Evolutionary conservation across 257 asterid genomes (phyloP).

Genomic region (Solanum chilense): DNA sequence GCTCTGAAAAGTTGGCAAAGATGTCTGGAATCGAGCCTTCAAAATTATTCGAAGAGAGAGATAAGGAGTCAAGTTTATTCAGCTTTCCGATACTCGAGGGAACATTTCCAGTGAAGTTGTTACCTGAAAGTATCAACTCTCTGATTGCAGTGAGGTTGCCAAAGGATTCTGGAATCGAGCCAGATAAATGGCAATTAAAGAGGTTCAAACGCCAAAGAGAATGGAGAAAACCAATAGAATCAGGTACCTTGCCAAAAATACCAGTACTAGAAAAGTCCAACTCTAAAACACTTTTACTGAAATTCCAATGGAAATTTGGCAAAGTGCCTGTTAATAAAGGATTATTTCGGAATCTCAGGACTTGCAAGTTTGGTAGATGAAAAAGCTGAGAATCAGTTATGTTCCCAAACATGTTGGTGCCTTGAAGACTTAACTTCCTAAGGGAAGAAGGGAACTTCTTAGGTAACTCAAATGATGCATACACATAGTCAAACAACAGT

Average conservation of each 20-base stretch:
- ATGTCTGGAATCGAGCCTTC: neutral
- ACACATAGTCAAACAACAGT: neutral
- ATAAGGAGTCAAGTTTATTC: neutral
- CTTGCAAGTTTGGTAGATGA: no score
- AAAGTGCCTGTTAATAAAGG: no score
- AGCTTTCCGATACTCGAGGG: neutral
- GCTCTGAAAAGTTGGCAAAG: neutral
- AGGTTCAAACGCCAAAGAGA: no score
- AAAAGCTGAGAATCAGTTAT: no score
- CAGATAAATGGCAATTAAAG: no score
- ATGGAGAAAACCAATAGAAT: no score
- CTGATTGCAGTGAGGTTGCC: neutral
- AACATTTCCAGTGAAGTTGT: neutral
- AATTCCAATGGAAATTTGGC: no score
- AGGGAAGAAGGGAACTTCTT: neutral
- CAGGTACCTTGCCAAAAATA: no score
- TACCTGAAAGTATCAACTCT: neutral
- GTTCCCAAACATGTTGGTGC: neutral
- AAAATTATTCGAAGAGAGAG: neutral
- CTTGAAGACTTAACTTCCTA: neutral
- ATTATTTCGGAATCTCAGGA: accelerated
- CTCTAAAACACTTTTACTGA: no score
- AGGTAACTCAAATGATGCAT: neutral
- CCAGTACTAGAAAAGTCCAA: no score
- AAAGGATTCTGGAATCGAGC: neutral